phyloP scores from a whole-genome alignment of 305 asterid species.

The Solanum hybrid region DNA sequence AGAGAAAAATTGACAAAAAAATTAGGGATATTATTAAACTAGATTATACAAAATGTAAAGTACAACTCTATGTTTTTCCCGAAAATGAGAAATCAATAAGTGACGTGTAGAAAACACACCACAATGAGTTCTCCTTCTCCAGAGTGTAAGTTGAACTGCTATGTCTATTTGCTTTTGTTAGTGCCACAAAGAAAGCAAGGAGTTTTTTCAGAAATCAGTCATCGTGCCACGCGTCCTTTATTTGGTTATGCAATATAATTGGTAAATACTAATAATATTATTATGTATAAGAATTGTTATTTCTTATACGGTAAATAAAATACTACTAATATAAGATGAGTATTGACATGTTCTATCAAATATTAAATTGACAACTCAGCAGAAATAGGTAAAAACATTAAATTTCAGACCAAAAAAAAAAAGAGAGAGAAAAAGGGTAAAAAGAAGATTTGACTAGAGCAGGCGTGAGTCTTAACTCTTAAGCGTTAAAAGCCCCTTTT shows the following conservation, averaged over 20 bases:
- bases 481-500: background rate
- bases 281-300: no score
- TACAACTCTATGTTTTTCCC: background rate
- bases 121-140: background rate
- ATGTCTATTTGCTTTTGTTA: background rate
- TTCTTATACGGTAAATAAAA: background rate
- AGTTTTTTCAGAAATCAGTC: background rate
- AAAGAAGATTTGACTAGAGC: background rate
- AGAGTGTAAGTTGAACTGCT: background rate
- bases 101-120: background rate
- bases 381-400: no score
- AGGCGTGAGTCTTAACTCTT: background rate
- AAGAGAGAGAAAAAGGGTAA: background rate
- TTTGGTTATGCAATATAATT: background rate
- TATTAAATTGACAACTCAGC: no score
- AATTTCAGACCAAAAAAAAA: background rate
- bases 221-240: conserved; percentile 7
- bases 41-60: background rate
- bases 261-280: no score
- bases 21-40: background rate
- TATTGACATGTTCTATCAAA: no score
- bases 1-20: background rate
- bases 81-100: background rate
- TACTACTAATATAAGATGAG: no score
- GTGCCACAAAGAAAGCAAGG: background rate